phyloP scores from a whole-genome alignment of 768 basidiomycete genomes.

The Termitomyces eurrhizus region DNA sequence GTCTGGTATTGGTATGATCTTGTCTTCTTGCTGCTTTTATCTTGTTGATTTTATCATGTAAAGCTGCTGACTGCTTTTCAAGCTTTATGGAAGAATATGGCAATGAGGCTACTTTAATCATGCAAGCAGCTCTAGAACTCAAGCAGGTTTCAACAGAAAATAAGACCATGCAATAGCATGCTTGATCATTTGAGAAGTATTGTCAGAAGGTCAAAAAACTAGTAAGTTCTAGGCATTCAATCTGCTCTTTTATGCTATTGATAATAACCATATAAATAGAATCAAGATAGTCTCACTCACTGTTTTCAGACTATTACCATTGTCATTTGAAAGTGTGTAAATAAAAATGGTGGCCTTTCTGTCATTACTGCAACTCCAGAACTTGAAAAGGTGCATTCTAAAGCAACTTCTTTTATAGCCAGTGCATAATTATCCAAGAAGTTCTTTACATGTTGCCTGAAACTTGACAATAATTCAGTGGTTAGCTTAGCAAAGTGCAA shows the following conservation, averaged over 20 bases:
- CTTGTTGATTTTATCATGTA: background rate
- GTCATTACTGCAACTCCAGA: background rate
- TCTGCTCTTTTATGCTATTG: too few relatives aligned
- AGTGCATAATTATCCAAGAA: background rate
- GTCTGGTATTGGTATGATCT: background rate
- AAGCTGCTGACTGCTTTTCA: background rate
- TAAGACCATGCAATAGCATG: background rate
- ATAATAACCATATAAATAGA: background rate
- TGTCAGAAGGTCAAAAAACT: background rate
- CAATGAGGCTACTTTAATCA: background rate
- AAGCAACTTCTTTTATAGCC: background rate
- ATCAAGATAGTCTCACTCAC: background rate
- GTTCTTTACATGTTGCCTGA: background rate
- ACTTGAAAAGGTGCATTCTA: background rate
- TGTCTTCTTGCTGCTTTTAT: background rate
- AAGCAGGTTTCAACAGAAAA: background rate
- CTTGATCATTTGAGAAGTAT: background rate
- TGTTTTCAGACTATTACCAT: background rate
- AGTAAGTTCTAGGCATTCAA: too few relatives aligned
- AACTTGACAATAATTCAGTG: background rate
- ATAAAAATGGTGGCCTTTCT: background rate
- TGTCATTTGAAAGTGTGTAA: background rate
- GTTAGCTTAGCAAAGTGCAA: too few relatives aligned
- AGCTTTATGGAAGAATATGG: background rate
- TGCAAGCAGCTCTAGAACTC: background rate